Evolutionary conservation across 169 alveolate species (phyloP).

Genomic region (Plasmodium malariae): DNA sequence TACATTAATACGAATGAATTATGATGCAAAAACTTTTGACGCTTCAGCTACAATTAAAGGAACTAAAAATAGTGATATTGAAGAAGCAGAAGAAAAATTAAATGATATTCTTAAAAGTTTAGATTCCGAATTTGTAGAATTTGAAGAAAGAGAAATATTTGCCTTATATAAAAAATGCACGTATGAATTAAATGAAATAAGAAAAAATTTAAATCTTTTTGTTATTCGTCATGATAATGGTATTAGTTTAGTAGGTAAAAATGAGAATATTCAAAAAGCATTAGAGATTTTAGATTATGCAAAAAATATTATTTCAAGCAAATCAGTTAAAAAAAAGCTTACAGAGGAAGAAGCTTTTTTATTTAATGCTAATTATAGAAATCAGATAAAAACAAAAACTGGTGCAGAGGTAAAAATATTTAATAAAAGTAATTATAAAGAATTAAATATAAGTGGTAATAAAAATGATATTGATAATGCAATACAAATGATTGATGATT

Average conservation of each 20-base stretch:
- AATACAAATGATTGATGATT: conserved; percentile 49
- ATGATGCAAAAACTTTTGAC: conserved; percentile 49
- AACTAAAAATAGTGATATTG: conserved; percentile 31
- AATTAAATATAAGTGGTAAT: conserved; percentile 74
- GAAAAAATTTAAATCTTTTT: conserved; percentile 43
- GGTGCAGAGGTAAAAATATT: conserved; percentile 75
- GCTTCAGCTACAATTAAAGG: conserved; percentile 69
- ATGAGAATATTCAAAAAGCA: conserved; percentile 47
- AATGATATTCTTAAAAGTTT: conserved; percentile 32
- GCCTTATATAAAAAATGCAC: conserved; percentile 47
- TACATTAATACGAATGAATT: conserved; percentile 56
- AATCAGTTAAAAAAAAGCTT: conserved; percentile 55
- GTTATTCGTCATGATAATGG: conserved; percentile 69
- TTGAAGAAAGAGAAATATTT: conserved; percentile 59
- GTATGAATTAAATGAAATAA: conserved; percentile 69
- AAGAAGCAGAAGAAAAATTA: conserved; percentile 65
- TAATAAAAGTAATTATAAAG: conserved; percentile 51
- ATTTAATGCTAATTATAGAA: conserved; percentile 60
- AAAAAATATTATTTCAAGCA: conserved; percentile 34
- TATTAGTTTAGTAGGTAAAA: conserved; percentile 40
- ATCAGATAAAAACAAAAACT: conserved; percentile 41
- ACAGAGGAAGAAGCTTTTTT: conserved; percentile 61
- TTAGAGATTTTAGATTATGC: conserved; percentile 56
- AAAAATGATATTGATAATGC: conserved; percentile 71
- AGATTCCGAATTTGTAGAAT: conserved; percentile 32